Evolutionary conservation across 495 filamentous ascomycete species (phyloP).

Genomic region (Tirmania nivea): DNA sequence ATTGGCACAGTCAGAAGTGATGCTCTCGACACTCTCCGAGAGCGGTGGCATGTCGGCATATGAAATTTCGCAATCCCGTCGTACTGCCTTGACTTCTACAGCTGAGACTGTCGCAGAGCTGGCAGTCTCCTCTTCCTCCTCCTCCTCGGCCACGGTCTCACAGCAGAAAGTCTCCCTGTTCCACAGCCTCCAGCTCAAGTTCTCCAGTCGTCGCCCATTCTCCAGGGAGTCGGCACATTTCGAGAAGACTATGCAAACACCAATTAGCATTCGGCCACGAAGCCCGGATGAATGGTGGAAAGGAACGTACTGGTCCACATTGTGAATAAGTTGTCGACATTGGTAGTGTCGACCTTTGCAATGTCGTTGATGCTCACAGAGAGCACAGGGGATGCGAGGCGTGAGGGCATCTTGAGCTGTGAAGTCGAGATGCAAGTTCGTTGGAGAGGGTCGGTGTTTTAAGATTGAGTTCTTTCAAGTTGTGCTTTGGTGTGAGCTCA

Average conservation of each 20-base stretch:
- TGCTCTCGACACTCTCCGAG: slow-evolving; percentile 76
- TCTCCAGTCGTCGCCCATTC: slow-evolving; percentile 78
- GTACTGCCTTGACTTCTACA: slow-evolving; percentile 24
- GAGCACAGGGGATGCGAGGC: slow-evolving; percentile 49
- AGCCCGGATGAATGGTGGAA: no score
- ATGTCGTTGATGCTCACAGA: slow-evolving; percentile 71
- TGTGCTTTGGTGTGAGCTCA: no score
- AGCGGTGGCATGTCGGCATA: slow-evolving; percentile 51
- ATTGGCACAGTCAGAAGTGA: background rate
- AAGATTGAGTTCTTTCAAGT: no score
- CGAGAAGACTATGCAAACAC: slow-evolving; percentile 51
- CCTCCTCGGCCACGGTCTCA: slow-evolving; percentile 26
- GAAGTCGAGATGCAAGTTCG: no score
- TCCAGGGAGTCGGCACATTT: slow-evolving; percentile 88
- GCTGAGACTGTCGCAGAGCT: slow-evolving; percentile 24
- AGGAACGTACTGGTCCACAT: slow-evolving; percentile 82
- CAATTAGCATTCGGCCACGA: no score
- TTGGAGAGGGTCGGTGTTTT: no score
- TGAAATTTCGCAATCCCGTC: slow-evolving; percentile 11
- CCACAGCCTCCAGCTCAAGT: slow-evolving; percentile 91
- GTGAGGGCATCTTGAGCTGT: slow-evolving; percentile 29
- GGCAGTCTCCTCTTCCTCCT: slow-evolving; percentile 16
- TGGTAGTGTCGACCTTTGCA: slow-evolving; percentile 80
- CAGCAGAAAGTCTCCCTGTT: slow-evolving; percentile 92
- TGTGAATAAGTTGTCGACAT: slow-evolving; percentile 81